These are phyloP conservation scores for Eudorina sp. DNA, from an alignment of 139 green algal genomes.

Conservation along the genomic window DNA sequence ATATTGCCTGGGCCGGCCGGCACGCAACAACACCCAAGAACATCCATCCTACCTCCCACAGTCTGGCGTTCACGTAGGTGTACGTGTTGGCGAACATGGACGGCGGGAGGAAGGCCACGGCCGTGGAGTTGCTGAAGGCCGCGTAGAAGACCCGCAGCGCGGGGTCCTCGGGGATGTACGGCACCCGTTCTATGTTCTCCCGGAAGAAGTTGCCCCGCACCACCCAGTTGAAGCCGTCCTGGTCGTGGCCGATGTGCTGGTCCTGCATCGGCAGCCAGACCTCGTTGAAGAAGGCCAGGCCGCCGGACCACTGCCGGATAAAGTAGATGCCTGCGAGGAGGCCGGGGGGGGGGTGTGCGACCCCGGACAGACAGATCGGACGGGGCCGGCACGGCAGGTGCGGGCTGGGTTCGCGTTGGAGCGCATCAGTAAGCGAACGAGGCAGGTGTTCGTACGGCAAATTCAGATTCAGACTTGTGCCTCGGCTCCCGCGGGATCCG, in stretches of 20 bases:
- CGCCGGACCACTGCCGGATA: slow-evolving; percentile 46
- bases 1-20: too few relatives aligned
- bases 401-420: too few relatives aligned
- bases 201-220: slow-evolving; percentile 3
- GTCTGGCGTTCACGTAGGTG: slow-evolving; percentile 52
- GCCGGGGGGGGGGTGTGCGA: too few relatives aligned
- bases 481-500: too few relatives aligned
- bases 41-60: slow-evolving; percentile 34
- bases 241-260: slow-evolving; percentile 57
- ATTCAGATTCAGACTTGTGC: too few relatives aligned
- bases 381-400: too few relatives aligned
- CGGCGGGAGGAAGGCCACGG: slow-evolving; percentile 40
- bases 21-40: too few relatives aligned
- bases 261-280: slow-evolving; percentile 47
- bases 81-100: slow-evolving; percentile 58
- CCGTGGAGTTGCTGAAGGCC: slow-evolving; percentile 44
- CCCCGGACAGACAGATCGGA: too few relatives aligned
- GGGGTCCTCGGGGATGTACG: background rate
- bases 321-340: slow-evolving; percentile 59
- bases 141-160: slow-evolving; percentile 24
- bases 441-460: too few relatives aligned
- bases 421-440: too few relatives aligned
- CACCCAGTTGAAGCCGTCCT: slow-evolving; percentile 61
- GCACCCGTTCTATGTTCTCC: background rate
- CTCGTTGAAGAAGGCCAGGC: slow-evolving; percentile 47